Evolutionary conservation across 768 basidiomycete genomes (phyloP).

Genomic region (Trametes elegans): DNA sequence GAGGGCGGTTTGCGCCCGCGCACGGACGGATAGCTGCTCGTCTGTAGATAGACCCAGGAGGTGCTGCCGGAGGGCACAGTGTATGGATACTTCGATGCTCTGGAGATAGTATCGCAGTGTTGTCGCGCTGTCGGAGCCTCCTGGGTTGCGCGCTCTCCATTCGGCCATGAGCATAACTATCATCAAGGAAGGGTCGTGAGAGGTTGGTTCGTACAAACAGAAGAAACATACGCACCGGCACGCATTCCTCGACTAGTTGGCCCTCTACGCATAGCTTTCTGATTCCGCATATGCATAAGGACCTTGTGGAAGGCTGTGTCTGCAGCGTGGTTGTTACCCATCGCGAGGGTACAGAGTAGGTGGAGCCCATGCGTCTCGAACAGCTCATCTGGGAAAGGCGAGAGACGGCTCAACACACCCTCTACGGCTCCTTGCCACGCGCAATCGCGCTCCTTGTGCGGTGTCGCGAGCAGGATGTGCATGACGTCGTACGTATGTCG

Average conservation of each 20-base stretch:
- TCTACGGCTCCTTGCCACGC: background rate
- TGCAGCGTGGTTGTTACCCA: background rate
- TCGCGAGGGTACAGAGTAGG: background rate
- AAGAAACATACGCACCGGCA: background rate
- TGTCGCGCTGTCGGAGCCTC: constrained; percentile 4
- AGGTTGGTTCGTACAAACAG: background rate
- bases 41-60: background rate
- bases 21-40: background rate
- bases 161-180: constrained; percentile 12
- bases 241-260: background rate
- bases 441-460: background rate
- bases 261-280: background rate
- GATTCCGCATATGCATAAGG: constrained; percentile 8
- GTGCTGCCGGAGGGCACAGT: background rate
- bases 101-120: constrained; percentile 11
- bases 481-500: constrained; percentile 6
- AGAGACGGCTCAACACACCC: background rate
- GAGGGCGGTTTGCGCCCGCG: background rate
- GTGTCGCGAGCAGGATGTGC: constrained; percentile 2
- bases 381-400: background rate
- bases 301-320: constrained; percentile 6
- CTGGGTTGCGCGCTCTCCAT: constrained; percentile 8
- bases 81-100: constrained; percentile 3
- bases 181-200: too few relatives aligned
- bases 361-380: background rate